Conservation (phyloP, 805 yeast genomes). For the Metschnikowia noctiluminum region DNA sequence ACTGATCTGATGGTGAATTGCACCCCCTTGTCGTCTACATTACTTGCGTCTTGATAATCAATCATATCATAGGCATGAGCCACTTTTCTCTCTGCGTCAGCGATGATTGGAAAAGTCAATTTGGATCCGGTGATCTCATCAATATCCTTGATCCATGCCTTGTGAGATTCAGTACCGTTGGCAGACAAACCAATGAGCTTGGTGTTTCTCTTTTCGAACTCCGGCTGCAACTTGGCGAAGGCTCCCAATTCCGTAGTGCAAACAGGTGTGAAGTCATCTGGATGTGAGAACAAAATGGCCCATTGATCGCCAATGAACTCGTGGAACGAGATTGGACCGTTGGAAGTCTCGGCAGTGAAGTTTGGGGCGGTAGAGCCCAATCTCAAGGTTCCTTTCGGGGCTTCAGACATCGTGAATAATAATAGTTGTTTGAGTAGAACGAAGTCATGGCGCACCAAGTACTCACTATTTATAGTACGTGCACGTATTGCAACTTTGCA, state of each 20-base stretch:
- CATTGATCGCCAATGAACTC: slow-evolving; percentile 81
- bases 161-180: slow-evolving; percentile 75
- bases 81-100: slow-evolving; percentile 81
- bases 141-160: slow-evolving; percentile 86
- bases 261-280: slow-evolving; percentile 95
- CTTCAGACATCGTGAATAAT: slow-evolving; percentile 11
- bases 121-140: slow-evolving; percentile 78
- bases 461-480: background rate
- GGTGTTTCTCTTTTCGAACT: slow-evolving; percentile 78
- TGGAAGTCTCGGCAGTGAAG: slow-evolving; percentile 77
- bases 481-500: slow-evolving; percentile 20
- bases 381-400: slow-evolving; percentile 41
- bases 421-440: background rate
- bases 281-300: slow-evolving; percentile 89
- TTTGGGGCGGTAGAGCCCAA: slow-evolving; percentile 86
- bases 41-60: slow-evolving; percentile 78
- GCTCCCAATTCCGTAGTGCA: slow-evolving; percentile 97
- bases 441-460: background rate
- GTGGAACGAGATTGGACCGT: slow-evolving; percentile 83
- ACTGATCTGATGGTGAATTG: slow-evolving; percentile 91
- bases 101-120: slow-evolving; percentile 86
- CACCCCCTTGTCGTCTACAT: slow-evolving; percentile 61
- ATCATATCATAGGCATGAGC: slow-evolving; percentile 85
- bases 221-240: slow-evolving; percentile 83
- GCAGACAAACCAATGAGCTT: slow-evolving; percentile 90